phyloP scores from a whole-genome alignment of 192 early-diverging fungal species.

The Backusella psychrophila region DNA sequence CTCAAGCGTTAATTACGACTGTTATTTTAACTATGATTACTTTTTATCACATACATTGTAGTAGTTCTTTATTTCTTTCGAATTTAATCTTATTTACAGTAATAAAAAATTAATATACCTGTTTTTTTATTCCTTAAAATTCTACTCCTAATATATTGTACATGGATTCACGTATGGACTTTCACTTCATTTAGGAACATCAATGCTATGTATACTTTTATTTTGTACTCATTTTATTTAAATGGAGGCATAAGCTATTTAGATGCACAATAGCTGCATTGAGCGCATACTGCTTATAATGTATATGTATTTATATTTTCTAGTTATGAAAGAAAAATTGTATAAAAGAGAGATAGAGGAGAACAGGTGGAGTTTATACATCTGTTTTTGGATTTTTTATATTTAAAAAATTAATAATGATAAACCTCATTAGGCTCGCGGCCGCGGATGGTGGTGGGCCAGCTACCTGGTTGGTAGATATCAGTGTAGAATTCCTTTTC shows the following conservation, averaged over 20 bases:
- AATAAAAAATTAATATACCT: neutral
- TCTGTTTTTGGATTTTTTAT: neutral
- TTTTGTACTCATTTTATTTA: neutral
- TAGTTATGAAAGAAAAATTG: neutral
- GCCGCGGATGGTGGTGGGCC: slow-evolving; percentile 72
- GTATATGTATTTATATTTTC: neutral
- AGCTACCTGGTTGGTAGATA: slow-evolving; percentile 80
- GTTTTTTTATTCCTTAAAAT: too few species aligned
- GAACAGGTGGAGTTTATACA: neutral
- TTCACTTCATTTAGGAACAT: neutral
- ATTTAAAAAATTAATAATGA: slow-evolving; percentile 39
- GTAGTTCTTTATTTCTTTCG: neutral
- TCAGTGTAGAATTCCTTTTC: slow-evolving; percentile 72
- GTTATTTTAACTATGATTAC: neutral
- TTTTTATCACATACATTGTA: neutral
- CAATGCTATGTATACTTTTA: neutral
- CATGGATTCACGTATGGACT: neutral
- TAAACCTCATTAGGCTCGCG: slow-evolving; percentile 82
- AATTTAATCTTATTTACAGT: neutral
- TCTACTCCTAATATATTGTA: neutral
- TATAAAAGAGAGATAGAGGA: neutral
- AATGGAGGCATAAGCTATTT: neutral
- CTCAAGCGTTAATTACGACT: neutral
- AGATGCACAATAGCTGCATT: neutral
- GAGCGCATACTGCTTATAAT: neutral